Evolutionary conservation across 768 basidiomycete species (phyloP).

Genomic region (Mrakia hoshinonis): DNA sequence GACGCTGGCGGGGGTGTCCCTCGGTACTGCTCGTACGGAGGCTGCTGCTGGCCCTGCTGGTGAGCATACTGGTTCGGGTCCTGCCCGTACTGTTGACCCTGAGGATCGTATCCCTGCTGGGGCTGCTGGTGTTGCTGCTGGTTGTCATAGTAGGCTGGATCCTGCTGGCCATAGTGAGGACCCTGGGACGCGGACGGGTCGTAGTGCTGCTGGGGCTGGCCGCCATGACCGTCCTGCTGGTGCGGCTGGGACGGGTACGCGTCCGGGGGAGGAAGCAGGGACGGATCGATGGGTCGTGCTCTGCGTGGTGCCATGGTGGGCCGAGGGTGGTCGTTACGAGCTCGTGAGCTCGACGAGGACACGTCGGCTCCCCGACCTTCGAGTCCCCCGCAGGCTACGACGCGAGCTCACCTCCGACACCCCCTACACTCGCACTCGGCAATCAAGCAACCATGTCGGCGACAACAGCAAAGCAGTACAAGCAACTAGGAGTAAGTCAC

Average conservation of each 20-base stretch:
- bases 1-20: slow-evolving; percentile 26
- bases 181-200: slow-evolving; percentile 3
- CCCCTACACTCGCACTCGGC: neutral
- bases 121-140: slow-evolving; percentile 31
- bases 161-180: slow-evolving; percentile 10
- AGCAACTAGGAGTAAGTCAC: slow-evolving; percentile 40
- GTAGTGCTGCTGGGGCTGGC: neutral
- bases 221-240: neutral
- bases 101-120: neutral
- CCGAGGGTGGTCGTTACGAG: neutral
- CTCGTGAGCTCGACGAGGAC: too few species aligned
- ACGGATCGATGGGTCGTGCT: slow-evolving; percentile 24
- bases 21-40: slow-evolving; percentile 16
- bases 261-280: slow-evolving; percentile 2
- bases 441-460: neutral
- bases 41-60: slow-evolving; percentile 30
- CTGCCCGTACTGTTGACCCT: neutral
- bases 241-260: neutral
- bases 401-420: neutral
- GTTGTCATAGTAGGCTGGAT: slow-evolving; percentile 11
- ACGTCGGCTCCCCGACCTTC: neutral
- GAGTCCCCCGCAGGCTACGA: neutral
- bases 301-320: slow-evolving; percentile 19
- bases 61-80: slow-evolving; percentile 20
- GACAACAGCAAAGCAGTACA: slow-evolving; percentile 39